These are phyloP conservation scores for Penicillium verhagenii DNA, from an alignment of 495 filamentous ascomycete genomes.

Conservation along the genomic window DNA sequence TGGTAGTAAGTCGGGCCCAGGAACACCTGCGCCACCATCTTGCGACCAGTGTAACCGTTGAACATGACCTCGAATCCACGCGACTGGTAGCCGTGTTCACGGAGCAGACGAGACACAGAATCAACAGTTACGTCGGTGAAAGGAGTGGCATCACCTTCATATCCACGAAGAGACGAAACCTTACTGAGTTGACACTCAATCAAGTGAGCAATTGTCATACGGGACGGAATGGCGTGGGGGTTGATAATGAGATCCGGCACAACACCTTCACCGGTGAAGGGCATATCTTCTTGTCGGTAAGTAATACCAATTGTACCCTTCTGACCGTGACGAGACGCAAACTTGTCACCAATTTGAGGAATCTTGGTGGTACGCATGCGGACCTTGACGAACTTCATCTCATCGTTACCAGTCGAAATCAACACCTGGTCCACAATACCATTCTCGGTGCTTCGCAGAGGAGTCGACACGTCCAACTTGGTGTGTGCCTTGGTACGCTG, in stretches of 20 bases:
- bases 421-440: slow-evolving; percentile 94
- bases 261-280: slow-evolving; percentile 89
- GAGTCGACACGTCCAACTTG: slow-evolving; percentile 93
- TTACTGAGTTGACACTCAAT: slow-evolving; percentile 98
- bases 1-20: slow-evolving; percentile 99
- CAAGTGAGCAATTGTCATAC: slow-evolving; percentile 99
- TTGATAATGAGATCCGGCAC: slow-evolving; percentile 98
- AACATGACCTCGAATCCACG: slow-evolving; percentile 99
- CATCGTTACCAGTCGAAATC: slow-evolving; percentile 81
- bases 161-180: slow-evolving; percentile 83
- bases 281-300: slow-evolving; percentile 97
- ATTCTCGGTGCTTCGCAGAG: slow-evolving; percentile 89
- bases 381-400: slow-evolving; percentile 91
- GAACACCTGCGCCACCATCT: slow-evolving; percentile 92
- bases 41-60: slow-evolving; percentile 93
- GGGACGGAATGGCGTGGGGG: slow-evolving; percentile 97
- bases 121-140: slow-evolving; percentile 98
- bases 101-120: slow-evolving; percentile 84
- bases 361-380: slow-evolving; percentile 96
- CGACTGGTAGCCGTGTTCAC: slow-evolving; percentile 89
- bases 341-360: slow-evolving; percentile 98
- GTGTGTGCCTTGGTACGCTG: slow-evolving; percentile 84
- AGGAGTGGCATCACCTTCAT: slow-evolving; percentile 95
- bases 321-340: slow-evolving; percentile 97
- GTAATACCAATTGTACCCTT: slow-evolving; percentile 99